Base-by-base conservation (phyloP, 805 yeast species). In the Wickerhamomyces tratensis region DNA sequence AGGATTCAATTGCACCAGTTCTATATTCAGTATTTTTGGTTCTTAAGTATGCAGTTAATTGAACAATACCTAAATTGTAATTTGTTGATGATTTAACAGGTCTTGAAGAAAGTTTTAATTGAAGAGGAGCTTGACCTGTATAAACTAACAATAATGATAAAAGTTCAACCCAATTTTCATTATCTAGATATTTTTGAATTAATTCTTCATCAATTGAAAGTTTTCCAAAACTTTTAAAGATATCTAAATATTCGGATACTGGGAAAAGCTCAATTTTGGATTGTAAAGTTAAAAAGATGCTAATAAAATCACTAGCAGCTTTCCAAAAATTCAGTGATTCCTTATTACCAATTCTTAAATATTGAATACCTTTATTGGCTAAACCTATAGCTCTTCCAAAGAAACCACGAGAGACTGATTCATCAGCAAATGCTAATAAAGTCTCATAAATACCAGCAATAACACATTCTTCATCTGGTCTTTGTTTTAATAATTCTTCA, bases 11-110 rank as follows among this genome's bases (percentile, higher is more conserved):
- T 0, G 96, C 72, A 2, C 68, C 59, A 13, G 72, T 73, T 44
- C 82, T 65, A 39, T 59, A 68, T 12, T 44, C 44, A 6, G 44
- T 41, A 4, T 54, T 51, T 5, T 57, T 50, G 6, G 64, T 49
- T 7, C 58, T 50, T 33, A 63, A 49, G 58, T 57, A 70, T 2
- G 77, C 72, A 35, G 73, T 70, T 13, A 79, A 56, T 46, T 78
- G 76, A 0, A 85, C 68, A 12, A 82, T 59, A 2, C 95, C 97
- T 33, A 87, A 62, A 54, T 93, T 89, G 61, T 74, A 85, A 60
- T 74, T 65, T 0, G 69, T 60, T 9, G 79, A 67, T 0, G 93
- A 72, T 37, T 76, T 64, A 20, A 82, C 57, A 11, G 74, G 62
- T 52, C 77, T 73, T 25, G 77, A 57, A 1, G 62, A 47, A 31